These are phyloP conservation scores for Calocybe cyanea DNA, from an alignment of 768 basidiomycete genomes.

Conservation along the genomic window DNA sequence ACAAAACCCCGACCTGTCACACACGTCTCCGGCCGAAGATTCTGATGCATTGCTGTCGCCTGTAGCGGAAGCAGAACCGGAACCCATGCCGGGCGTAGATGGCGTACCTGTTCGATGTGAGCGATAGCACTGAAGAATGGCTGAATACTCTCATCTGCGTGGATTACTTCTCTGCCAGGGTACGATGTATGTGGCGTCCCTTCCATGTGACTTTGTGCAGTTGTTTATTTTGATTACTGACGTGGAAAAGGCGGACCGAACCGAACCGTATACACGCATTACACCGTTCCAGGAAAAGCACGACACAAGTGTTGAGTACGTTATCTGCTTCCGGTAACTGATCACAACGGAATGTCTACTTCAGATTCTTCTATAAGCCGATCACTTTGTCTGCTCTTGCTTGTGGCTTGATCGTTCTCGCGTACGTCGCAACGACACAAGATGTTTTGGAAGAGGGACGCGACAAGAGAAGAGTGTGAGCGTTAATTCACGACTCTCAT, in stretches of 20 bases:
- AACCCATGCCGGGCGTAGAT: slow-evolving; percentile 70
- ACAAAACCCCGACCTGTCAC: slow-evolving; percentile 37
- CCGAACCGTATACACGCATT: slow-evolving; percentile 80
- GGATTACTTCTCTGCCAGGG: slow-evolving; percentile 46
- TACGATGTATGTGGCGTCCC: slow-evolving; percentile 66
- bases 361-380: slow-evolving; percentile 86
- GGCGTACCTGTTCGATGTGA: slow-evolving; percentile 79
- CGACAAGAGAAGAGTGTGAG: slow-evolving; percentile 80
- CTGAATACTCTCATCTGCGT: slow-evolving; percentile 10
- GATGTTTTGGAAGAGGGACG: slow-evolving; percentile 82
- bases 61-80: slow-evolving; percentile 47
- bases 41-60: slow-evolving; percentile 53
- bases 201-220: slow-evolving; percentile 17
- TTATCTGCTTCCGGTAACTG: slow-evolving; percentile 11
- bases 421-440: slow-evolving; percentile 79
- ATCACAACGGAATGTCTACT: slow-evolving; percentile 11
- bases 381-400: slow-evolving; percentile 74
- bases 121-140: slow-evolving; percentile 26
- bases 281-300: slow-evolving; percentile 79
- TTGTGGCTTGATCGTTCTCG: slow-evolving; percentile 60
- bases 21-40: slow-evolving; percentile 55
- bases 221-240: slow-evolving; percentile 16
- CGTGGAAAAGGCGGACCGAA: slow-evolving; percentile 66
- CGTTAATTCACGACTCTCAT: slow-evolving; percentile 12
- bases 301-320: slow-evolving; percentile 82